These are phyloP conservation scores for Eimeria sp. DNA, from an alignment of 169 alveolate species.

Conservation along the genomic window DNA sequence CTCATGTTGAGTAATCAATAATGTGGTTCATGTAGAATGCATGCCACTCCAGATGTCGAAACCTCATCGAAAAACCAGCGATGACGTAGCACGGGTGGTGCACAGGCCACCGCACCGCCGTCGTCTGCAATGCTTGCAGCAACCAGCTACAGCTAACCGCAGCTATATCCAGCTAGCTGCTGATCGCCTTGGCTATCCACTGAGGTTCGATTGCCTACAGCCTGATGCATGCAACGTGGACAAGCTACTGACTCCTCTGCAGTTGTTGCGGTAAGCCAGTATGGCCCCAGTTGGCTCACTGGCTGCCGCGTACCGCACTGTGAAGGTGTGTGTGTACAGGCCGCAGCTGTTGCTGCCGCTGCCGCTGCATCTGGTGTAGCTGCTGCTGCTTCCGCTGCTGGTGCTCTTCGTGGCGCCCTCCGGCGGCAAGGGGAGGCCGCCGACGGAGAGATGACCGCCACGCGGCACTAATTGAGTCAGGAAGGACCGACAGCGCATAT, in stretches of 20 bases:
- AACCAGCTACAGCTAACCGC: background rate
- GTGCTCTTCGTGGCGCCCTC: background rate
- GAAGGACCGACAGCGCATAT: background rate
- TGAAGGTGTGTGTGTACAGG: background rate
- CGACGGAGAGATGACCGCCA: background rate
- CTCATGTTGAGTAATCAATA: background rate
- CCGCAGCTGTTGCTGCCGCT: constrained; percentile 12
- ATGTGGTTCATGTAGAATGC: background rate
- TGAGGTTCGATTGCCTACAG: constrained; percentile 7
- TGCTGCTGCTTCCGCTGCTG: constrained; percentile 15
- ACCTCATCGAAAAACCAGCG: background rate
- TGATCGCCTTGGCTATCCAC: background rate
- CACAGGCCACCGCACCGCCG: background rate
- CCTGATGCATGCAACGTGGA: background rate
- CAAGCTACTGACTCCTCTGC: constrained; percentile 10
- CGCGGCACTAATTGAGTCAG: background rate
- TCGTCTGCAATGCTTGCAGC: background rate
- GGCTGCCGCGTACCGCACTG: background rate
- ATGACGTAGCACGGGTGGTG: background rate
- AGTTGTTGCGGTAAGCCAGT: background rate
- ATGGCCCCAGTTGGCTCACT: background rate
- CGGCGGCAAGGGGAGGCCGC: background rate
- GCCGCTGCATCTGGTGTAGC: background rate
- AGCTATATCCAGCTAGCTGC: background rate
- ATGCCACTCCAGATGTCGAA: background rate